Evolutionary conservation across 73 alveolate species (phyloP).

Genomic region (Loxodes magnus): DNA sequence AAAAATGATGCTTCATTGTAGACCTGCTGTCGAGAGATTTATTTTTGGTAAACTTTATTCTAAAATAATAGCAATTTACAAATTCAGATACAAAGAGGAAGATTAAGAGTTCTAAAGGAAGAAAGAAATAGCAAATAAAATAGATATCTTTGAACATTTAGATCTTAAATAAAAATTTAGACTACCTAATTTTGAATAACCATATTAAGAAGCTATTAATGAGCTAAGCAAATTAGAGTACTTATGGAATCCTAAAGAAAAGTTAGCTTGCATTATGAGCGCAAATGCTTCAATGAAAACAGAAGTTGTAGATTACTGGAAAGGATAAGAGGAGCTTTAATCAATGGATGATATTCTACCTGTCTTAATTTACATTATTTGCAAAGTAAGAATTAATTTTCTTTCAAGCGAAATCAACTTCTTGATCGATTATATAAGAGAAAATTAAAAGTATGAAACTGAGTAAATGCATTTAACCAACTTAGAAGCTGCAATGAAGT

Average conservation of each 20-base stretch:
- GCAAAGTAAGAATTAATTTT: conserved; percentile 24
- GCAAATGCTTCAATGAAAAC: conserved; percentile 4
- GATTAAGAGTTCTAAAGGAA: conserved; percentile 25
- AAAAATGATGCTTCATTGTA: conserved; percentile 35
- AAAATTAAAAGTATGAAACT: too few species aligned
- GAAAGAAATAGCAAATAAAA: too few species aligned
- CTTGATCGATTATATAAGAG: conserved; percentile 46
- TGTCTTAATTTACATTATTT: conserved; percentile 2
- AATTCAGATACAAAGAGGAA: conserved; percentile 20
- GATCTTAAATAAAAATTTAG: not conserved
- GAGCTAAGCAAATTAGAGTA: not conserved
- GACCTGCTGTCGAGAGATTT: conserved; percentile 52
- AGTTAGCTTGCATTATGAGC: not conserved
- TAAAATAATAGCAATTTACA: conserved; percentile 35
- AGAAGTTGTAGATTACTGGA: conserved; percentile 9
- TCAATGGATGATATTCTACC: conserved; percentile 11
- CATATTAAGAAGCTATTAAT: conserved; percentile 2
- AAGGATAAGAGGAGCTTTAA: not conserved
- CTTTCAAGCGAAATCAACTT: conserved; percentile 38
- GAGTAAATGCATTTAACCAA: too few species aligned
- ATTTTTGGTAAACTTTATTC: conserved; percentile 37
- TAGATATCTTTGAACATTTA: not conserved
- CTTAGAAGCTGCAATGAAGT: too few species aligned
- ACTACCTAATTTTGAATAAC: not conserved
- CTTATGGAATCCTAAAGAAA: not conserved